Conservation (phyloP, 345 rosid genomes). For the Dimocarpus longan region DNA sequence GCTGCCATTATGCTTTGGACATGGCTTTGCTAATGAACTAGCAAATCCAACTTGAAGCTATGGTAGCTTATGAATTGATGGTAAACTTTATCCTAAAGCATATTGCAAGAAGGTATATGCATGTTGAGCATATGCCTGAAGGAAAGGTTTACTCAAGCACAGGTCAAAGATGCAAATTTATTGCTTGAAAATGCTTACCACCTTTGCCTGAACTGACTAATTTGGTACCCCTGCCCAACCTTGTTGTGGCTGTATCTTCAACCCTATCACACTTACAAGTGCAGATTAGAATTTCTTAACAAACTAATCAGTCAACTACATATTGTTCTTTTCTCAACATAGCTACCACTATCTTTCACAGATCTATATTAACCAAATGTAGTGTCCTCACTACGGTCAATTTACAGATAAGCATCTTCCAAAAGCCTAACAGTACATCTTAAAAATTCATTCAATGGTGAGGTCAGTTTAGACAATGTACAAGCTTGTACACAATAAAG, state of each 20-base stretch:
- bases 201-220: not conserved
- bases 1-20: not conserved
- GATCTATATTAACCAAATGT: too few species aligned
- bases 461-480: not conserved
- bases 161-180: not conserved
- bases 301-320: not conserved
- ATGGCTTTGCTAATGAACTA: not conserved
- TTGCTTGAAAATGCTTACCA: not conserved
- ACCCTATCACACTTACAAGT: conserved; percentile 6
- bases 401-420: not conserved
- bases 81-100: not conserved
- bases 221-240: not conserved
- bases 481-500: not conserved
- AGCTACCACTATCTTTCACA: not conserved
- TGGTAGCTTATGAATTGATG: not conserved
- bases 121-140: not conserved
- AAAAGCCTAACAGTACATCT: not conserved
- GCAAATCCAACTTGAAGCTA: not conserved
- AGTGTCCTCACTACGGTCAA: not conserved
- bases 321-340: not conserved
- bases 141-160: not conserved
- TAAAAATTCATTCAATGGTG: not conserved
- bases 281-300: not conserved
- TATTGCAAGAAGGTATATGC: not conserved
- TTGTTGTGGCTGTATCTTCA: not conserved